Conservation (phyloP, 1,284 basidiomycete genomes). For the Spongispora temasekensis region DNA sequence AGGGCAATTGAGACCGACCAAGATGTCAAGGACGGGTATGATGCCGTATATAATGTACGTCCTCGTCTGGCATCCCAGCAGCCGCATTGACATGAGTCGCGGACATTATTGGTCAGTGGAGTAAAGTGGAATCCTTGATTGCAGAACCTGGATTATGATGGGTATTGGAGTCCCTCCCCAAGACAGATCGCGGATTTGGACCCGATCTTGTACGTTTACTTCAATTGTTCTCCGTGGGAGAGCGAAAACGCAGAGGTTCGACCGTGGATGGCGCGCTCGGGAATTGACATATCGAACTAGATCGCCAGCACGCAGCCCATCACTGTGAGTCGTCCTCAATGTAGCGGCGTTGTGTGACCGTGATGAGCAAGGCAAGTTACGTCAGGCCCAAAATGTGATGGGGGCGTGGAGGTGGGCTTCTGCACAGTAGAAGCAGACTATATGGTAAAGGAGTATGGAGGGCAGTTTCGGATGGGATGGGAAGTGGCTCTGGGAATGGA, state of each 20-base stretch:
- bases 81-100: neutral
- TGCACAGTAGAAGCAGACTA: too few relatives aligned
- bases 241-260: constrained; percentile 2
- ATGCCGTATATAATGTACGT: neutral
- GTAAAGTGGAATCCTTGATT: too few relatives aligned
- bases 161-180: too few relatives aligned
- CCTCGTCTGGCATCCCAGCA: neutral
- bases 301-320: constrained; percentile 4
- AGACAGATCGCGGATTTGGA: too few relatives aligned
- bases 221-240: neutral
- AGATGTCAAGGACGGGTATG: neutral
- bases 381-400: neutral
- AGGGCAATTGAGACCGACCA: neutral
- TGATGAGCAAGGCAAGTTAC: constrained; percentile 3
- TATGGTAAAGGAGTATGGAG: too few relatives aligned
- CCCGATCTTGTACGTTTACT: constrained; percentile 1
- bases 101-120: neutral
- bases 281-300: neutral
- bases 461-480: neutral
- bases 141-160: too few relatives aligned
- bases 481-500: constrained; percentile 2
- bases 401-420: neutral
- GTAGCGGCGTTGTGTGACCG: neutral
- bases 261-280: neutral
- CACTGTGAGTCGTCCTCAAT: neutral